These are phyloP conservation scores for Podospora didyma DNA, from an alignment of 495 filamentous ascomycete species.

Conservation along the genomic window DNA sequence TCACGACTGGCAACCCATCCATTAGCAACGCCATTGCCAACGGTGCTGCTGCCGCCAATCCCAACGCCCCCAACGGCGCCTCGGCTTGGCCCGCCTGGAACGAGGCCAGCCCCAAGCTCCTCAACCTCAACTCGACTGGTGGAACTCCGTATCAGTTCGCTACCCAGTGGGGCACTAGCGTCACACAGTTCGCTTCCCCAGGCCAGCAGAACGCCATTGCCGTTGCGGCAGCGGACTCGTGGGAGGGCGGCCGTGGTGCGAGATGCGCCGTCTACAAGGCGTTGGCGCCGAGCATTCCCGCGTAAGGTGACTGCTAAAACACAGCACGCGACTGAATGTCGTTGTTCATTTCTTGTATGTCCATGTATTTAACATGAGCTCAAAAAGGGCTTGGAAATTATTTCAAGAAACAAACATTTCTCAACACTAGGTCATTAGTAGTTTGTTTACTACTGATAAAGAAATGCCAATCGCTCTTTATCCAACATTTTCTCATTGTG, in stretches of 20 bases:
- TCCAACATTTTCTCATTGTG: no score
- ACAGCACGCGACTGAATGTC: no score
- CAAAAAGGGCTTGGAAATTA: no score
- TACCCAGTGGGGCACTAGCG: conserved; percentile 23
- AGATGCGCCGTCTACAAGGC: conserved; percentile 54
- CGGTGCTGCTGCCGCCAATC: conserved; percentile 26
- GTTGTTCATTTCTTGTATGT: not conserved
- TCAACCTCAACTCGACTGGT: conserved; percentile 55
- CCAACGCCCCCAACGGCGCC: conserved; percentile 16
- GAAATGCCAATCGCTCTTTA: no score
- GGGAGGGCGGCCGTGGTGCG: conserved; percentile 55
- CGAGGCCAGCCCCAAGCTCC: conserved; percentile 27
- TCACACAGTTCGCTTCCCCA: conserved; percentile 29
- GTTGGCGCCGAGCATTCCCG: conserved; percentile 38
- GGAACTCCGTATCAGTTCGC: conserved; percentile 30
- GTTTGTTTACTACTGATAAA: no score
- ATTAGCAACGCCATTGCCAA: conserved; percentile 43
- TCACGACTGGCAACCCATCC: conserved; percentile 48
- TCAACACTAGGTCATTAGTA: no score
- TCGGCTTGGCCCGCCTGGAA: conserved; percentile 37
- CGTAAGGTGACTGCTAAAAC: conserved; percentile 17
- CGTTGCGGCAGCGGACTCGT: conserved; percentile 44
- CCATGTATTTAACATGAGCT: no score
- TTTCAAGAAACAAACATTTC: no score
- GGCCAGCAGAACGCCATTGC: conserved; percentile 47